Evolutionary conservation across 2,329 filamentous ascomycete genomes (phyloP).

Genomic region (Alternaria infectoria): DNA sequence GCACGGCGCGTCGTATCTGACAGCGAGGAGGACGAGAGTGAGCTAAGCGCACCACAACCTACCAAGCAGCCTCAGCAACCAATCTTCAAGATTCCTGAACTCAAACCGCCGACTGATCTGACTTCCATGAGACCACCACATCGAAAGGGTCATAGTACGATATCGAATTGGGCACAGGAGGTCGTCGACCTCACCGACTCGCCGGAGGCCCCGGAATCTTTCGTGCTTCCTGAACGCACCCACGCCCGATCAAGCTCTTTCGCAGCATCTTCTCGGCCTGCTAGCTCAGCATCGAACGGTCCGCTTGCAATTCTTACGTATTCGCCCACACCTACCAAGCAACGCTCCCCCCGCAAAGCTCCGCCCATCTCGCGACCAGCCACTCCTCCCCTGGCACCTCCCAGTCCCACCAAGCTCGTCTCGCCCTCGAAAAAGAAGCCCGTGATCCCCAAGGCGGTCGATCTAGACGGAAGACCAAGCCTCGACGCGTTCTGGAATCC

Average conservation of each 20-base stretch:
- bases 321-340: slow-evolving; percentile 43
- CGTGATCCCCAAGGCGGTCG: slow-evolving; percentile 36
- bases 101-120: slow-evolving; percentile 17
- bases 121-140: slow-evolving; percentile 30
- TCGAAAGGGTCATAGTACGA: slow-evolving; percentile 33
- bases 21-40: slow-evolving; percentile 29
- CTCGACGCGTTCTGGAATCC: slow-evolving; percentile 49
- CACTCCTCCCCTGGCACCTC: slow-evolving; percentile 39
- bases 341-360: slow-evolving; percentile 43
- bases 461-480: slow-evolving; percentile 39
- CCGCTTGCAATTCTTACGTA: slow-evolving; percentile 39
- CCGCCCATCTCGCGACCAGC: slow-evolving; percentile 36
- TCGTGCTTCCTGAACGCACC: slow-evolving; percentile 24
- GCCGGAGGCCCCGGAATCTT: slow-evolving; percentile 29
- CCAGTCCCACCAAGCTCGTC: slow-evolving; percentile 41
- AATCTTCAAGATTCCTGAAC: slow-evolving; percentile 10
- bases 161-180: slow-evolving; percentile 41
- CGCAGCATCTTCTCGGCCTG: slow-evolving; percentile 35
- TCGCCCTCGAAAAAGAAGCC: slow-evolving; percentile 47
- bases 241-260: slow-evolving; percentile 32
- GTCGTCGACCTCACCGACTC: slow-evolving; percentile 43
- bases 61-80: not conserved
- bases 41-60: slow-evolving; percentile 1
- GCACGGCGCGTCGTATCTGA: slow-evolving; percentile 27
- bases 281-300: slow-evolving; percentile 37